Conservation (phyloP, 2,329 filamentous ascomycete species). For the Aspergillus intermedius region DNA sequence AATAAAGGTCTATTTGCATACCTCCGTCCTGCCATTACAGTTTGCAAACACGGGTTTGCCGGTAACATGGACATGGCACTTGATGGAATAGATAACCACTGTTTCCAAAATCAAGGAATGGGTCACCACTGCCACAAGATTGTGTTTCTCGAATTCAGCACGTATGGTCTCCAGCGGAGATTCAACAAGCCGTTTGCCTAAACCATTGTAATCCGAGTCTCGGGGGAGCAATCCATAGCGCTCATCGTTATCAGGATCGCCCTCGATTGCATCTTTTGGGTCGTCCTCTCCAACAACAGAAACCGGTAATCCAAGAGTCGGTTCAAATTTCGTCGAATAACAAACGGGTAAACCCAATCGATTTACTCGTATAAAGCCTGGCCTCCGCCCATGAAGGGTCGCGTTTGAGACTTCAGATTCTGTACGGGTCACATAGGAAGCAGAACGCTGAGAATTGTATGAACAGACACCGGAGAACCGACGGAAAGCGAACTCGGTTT, state of each 20-base stretch:
- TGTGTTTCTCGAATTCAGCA: not conserved
- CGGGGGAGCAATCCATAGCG: not conserved
- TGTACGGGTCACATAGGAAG: not conserved
- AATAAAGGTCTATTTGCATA: not conserved
- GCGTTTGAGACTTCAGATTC: not conserved
- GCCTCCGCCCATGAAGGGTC: not conserved
- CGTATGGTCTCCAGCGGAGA: not conserved
- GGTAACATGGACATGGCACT: not conserved
- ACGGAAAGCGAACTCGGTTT: not conserved
- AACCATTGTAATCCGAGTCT: not conserved
- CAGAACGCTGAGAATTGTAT: not conserved
- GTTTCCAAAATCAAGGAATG: not conserved
- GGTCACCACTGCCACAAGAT: not conserved
- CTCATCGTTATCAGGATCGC: not conserved
- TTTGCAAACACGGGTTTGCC: not conserved
- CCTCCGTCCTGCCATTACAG: not conserved
- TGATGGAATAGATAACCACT: not conserved
- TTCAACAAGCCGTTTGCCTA: not conserved
- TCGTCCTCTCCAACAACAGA: not conserved
- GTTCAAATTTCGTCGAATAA: not conserved
- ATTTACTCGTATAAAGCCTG: not conserved
- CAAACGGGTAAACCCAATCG: not conserved
- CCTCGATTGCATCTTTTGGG: not conserved
- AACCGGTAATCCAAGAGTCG: not conserved
- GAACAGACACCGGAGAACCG: not conserved